phyloP scores from a whole-genome alignment of 1,284 basidiomycete species.

The Microbotryomycetes sp. region DNA sequence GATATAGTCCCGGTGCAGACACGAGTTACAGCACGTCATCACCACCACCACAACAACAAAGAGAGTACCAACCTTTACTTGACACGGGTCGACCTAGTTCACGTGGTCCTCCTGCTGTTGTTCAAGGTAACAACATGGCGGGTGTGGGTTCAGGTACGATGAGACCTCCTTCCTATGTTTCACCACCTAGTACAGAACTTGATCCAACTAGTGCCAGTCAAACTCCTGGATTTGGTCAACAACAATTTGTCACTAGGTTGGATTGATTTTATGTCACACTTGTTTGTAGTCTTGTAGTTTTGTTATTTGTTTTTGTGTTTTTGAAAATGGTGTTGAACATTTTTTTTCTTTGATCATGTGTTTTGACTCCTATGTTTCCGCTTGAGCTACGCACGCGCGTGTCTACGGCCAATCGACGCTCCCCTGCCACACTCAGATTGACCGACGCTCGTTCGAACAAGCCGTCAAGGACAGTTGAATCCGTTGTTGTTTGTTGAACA shows the following conservation, averaged over 20 bases:
- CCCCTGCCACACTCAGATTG: too few species aligned
- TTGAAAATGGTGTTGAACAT: too few species aligned
- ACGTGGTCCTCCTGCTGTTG: not conserved
- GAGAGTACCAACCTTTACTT: not conserved
- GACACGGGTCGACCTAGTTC: not conserved
- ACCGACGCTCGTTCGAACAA: too few species aligned
- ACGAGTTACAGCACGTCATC: not conserved
- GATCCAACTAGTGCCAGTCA: not conserved
- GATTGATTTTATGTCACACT: conserved; percentile 7
- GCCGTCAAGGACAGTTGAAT: too few species aligned
- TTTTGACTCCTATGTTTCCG: too few species aligned
- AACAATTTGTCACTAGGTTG: conserved; percentile 23
- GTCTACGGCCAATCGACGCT: too few species aligned
- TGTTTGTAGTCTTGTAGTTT: not conserved
- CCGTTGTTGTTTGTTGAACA: too few species aligned
- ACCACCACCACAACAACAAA: not conserved
- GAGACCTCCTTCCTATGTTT: not conserved
- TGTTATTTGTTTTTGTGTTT: too few species aligned
- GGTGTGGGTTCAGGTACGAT: not conserved
- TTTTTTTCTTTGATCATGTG: too few species aligned
- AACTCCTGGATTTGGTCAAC: conserved; percentile 10
- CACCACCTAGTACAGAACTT: not conserved
- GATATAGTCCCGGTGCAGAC: not conserved
- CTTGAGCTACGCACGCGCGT: too few species aligned
- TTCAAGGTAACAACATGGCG: not conserved